Evolutionary conservation across 2,329 filamentous ascomycete species (phyloP), one percentile per base, ranked within the genome.

Genomic region (Pezicula carpinea): DNA sequence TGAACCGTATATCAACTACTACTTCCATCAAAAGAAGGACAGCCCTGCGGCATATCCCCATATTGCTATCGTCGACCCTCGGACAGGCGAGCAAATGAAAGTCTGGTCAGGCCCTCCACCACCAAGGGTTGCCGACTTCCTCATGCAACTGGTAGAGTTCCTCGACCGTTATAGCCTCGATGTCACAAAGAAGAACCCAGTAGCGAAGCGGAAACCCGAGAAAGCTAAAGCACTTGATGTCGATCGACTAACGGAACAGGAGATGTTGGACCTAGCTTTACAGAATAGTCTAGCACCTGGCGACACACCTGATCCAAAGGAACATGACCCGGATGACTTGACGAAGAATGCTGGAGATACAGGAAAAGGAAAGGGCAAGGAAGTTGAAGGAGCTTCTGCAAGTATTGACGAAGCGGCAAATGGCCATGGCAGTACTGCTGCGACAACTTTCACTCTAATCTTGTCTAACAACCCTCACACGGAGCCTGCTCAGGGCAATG

Each of bases 81-180:
- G 93, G 50, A 99, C 93, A 1, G 93, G 93, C 51, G 93, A 99
- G 69, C 90, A 96, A 66, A 88, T 99, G 65, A 99, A 99, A 71
- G 80, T 91, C 1, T 97, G 93, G 92, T 90, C 87, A 13, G 91
- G 92, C 1, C 76, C 80, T 7, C 89, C 91, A 1, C 87, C 91
- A 45, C 84, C 91, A 1, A 78, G 77, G 33, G 71, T 89, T 0
- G 65, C 77, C 8, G 91, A 96, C 13, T 97, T 99, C 58, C 80
- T 95, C 51, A 89, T 90, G 62, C 89, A 96, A 62, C 76, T 99
- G 2, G 87, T 89, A 61, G 92, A 97, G 66, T 99, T 99, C 59
- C 79, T 99, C n/a, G 93, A 97, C 63, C 82, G 93, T 19, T 99
- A 97, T 70, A 96, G 91, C 63, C 74, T 99, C 43, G 89, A 87